Evolutionary conservation across 331 rosid species (phyloP), one percentile per base, ranked within the genome.

Genomic region (Malus hybrid): DNA sequence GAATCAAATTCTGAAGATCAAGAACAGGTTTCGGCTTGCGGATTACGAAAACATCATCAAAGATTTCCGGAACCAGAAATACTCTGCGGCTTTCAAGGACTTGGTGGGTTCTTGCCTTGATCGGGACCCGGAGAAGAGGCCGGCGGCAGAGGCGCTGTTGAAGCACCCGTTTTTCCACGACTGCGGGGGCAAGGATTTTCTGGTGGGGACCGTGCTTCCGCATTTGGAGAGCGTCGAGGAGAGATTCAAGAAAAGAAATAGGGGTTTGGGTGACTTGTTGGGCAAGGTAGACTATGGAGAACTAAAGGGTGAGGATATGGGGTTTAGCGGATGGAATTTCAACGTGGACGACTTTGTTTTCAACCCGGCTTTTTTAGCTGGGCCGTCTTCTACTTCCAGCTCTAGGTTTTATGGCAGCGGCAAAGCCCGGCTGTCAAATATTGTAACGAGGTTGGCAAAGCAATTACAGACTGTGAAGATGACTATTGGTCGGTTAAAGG

Each of bases 301-400:
- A 1, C 28, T 5, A 12, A 77, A 22, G 14, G 77, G 59, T n/a
- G 86, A 83, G 54, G 76, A 74, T 32, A 80, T 91, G 72, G 86
- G 93, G 77, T 85, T 91, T 4, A 89, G 90, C 44, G 95, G 95
- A 10, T 91, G 95, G 93, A 88, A 89, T 67, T 89, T 87, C 79
- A 86, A 91, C 44, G 89, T 89, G 80, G 89, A 87, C 0, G 87
- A 82, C 2, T 81, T 91, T 55, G 59, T 83, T 14, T 85, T 91
- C n/a, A 80, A 86, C 13, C 92, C 94, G 5, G 87, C 85, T 0
- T 88, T 88, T 24, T 88, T 87, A 4, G 71, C 65, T 4, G 79
- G 74, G 52, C 22, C 8, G 29, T 28, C 29, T 28, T 28, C 29
- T 28, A 28, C 29, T 28, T 28, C 29, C 29, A 28, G 29, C 29